Evolutionary conservation across 2,329 filamentous ascomycete genomes (phyloP).

Genomic region (Metarhizium rileyi): DNA sequence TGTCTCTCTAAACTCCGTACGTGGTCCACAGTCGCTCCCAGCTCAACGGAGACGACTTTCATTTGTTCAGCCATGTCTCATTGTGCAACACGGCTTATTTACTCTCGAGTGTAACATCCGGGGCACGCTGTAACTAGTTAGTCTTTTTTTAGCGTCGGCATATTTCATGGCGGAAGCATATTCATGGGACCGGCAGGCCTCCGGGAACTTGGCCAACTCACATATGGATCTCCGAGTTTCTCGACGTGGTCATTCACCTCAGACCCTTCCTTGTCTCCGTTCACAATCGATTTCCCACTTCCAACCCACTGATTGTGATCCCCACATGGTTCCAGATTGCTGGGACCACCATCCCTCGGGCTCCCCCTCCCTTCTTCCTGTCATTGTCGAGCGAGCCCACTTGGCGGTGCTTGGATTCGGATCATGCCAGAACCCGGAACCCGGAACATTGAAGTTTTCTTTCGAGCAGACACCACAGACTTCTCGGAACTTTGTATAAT

Average conservation of each 20-base stretch:
- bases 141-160: too few species aligned
- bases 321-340: slow-evolving; percentile 2
- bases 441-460: background rate
- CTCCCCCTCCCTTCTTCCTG: slow-evolving; percentile 7
- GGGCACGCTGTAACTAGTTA: too few species aligned
- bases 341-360: slow-evolving; percentile 3
- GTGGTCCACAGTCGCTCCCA: background rate
- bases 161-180: too few species aligned
- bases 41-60: background rate
- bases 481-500: background rate
- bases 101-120: background rate
- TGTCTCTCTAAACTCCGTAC: too few species aligned
- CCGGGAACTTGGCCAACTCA: too few species aligned
- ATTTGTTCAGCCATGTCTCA: background rate
- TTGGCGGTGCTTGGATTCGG: background rate
- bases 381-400: background rate
- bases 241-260: too few species aligned
- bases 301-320: background rate
- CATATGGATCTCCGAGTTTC: too few species aligned
- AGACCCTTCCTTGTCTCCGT: background rate
- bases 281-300: background rate
- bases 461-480: background rate
- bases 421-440: background rate
- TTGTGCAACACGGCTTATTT: background rate
- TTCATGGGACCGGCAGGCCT: too few species aligned